Evolutionary conservation across 2,329 filamentous ascomycete genomes (phyloP), one percentile per base, ranked within the genome.

Genomic region (Trichophyton equinum): DNA sequence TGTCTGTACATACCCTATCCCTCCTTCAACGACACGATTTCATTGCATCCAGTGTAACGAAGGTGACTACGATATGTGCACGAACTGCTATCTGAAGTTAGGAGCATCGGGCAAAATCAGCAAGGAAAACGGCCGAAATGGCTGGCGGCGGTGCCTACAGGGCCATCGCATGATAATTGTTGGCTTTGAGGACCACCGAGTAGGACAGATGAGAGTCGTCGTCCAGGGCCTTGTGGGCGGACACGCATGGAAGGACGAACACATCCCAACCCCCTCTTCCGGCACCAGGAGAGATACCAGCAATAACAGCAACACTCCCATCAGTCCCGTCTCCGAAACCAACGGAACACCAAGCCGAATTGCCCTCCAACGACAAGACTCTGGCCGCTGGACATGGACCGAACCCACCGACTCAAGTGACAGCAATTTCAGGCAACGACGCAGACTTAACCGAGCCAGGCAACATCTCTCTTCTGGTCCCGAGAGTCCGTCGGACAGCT

Each of bases 31-130:
- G 58, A 82, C 82, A 4, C 82, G 91, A 13, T 91, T 87, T 66
- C 92, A 96, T 74, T 97, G 92, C 73, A 85, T 84, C 57, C 76
- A 80, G 58, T 95, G 91, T 72, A 84, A 83, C 58, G 77, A 81
- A 33, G 91, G 91, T n/a, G 88, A 95, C 71, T 95, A 94, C 72
- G 89, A 96, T 67, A 82, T 96, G 56, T 96, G 91, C 74, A 79
- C 79, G 18, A 77, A 80, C 3, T 96, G 91, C 77, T 96, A 96
- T 72, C 76, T 81, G 57, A 81, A 81, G 55, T 79, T 91, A 6
- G 81, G 88, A 1, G 74, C 78, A 1, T 80, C 80, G 0, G 81
- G 82, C 7, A 83, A 83, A 53, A 85, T 96, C 64, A 85, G 83
- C 60, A 76, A 78, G 18, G 87, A 91, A 63, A 91, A 96, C 65